phyloP scores from a whole-genome alignment of 306 rosid genomes.

The Senna tora region DNA sequence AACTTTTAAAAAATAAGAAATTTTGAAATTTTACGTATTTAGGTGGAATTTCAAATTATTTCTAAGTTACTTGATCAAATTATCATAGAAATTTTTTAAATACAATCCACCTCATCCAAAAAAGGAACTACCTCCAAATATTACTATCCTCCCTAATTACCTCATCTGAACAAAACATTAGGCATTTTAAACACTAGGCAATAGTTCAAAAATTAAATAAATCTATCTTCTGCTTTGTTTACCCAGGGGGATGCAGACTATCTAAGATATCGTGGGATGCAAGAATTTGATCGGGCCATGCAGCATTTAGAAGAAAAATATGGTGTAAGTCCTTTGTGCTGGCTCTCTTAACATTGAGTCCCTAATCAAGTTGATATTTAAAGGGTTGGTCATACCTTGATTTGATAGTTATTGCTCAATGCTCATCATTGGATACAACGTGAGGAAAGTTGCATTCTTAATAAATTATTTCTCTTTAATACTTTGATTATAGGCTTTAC shows the following conservation, averaged over 20 bases:
- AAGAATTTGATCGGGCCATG: constrained; percentile 96
- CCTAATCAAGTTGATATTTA: constrained; percentile 10
- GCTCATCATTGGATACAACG: constrained; percentile 25
- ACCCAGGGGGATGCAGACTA: constrained; percentile 53
- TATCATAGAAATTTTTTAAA: too few species aligned
- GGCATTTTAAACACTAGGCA: not conserved
- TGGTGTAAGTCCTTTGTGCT: constrained; percentile 63
- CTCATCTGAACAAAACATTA: too few species aligned
- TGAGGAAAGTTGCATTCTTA: constrained; percentile 17
- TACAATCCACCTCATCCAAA: too few species aligned
- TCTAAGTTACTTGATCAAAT: too few species aligned
- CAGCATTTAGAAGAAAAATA: constrained; percentile 89
- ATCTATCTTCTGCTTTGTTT: not conserved
- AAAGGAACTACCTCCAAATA: too few species aligned
- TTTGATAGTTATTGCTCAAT: constrained; percentile 17
- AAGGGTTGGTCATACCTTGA: not conserved
- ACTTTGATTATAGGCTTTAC: constrained; percentile 17
- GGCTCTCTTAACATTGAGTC: constrained; percentile 9
- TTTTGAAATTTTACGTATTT: too few species aligned
- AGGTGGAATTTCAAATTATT: too few species aligned
- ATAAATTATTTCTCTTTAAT: constrained; percentile 1
- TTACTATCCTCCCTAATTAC: too few species aligned
- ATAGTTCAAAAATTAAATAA: constrained; percentile 13
- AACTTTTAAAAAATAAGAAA: too few species aligned
- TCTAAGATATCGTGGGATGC: constrained; percentile 88